Base-by-base conservation (phyloP, 129 eudicot genomes). In the Centella asiatica region DNA sequence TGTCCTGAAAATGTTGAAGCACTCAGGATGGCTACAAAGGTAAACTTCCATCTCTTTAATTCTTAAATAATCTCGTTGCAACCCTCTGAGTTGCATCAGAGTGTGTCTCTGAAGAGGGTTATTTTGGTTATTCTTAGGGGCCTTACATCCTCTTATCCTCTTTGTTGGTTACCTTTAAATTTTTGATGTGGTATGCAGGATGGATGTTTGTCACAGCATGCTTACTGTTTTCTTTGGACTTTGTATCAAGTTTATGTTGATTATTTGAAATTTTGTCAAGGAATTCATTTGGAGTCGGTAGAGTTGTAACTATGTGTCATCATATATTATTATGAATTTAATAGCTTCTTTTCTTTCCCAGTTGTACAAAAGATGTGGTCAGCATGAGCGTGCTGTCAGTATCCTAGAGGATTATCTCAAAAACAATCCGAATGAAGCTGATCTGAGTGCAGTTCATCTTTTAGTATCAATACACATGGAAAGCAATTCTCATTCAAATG, bases 1-100 rank as follows among this genome's bases (percentile, higher is more conserved):
- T 65, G 77, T 66, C 96, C 92, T 24, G 81, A 84, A 75, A 70
- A 84, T 74, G 47, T 82, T 28, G 92, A 76, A 77, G 90, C 88
- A 37, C 84, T 92, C 36, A 69, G 72, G 76, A 82, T 67, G 34
- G 90, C 99, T 36, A 72, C 85, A 61, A 76, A 20, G 85, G 97
- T 86, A 18, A 57, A 34, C 63, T 34, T 11, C n/a, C 14, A 40
- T 34, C 63, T 57, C 62, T 57, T 57, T 57, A 14, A n/a, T n/a
- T n/a, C n/a, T n/a, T n/a, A n/a, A n/a, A n/a, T n/a, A n/a, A n/a
- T n/a, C n/a, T n/a, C n/a, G n/a, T n/a, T n/a, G n/a, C n/a, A n/a
- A n/a, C n/a, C n/a, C n/a, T n/a, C n/a, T n/a, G n/a, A n/a, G n/a
- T n/a, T n/a, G n/a, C n/a, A n/a, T n/a, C n/a, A n/a, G n/a, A n/a